A percentile compares a stretch with the other conserved stretches of the same genome.
Conservation (phyloP, 108 stramenopile genomes). For the Conticribra weissflogii region DNA sequence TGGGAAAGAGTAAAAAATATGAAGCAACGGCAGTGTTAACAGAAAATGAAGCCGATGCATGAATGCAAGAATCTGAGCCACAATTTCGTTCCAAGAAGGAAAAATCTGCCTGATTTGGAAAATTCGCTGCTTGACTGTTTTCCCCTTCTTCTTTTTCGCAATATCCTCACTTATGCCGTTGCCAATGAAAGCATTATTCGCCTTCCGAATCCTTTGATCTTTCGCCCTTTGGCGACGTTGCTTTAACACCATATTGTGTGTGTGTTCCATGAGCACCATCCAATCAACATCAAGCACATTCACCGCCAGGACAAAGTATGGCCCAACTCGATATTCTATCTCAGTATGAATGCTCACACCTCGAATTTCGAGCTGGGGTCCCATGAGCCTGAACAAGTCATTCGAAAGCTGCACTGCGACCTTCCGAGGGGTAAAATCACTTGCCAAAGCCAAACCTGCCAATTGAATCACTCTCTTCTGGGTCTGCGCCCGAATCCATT, state of each 20-base stretch:
- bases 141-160: conserved; percentile 16
- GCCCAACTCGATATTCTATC: conserved; percentile 81
- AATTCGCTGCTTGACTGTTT: conserved; percentile 9
- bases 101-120: conserved; percentile 18
- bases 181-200: conserved; percentile 18
- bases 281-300: conserved; percentile 74
- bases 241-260: conserved; percentile 44
- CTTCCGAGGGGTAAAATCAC: conserved; percentile 66
- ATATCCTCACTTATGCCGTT: neutral
- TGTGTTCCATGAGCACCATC: conserved; percentile 59
- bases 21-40: conserved; percentile 63
- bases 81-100: conserved; percentile 59
- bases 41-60: conserved; percentile 67
- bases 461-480: conserved; percentile 72
- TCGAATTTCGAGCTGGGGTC: conserved; percentile 61
- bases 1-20: conserved; percentile 52
- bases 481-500: conserved; percentile 66
- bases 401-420: conserved; percentile 83
- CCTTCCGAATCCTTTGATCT: conserved; percentile 19
- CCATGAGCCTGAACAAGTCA: conserved; percentile 73
- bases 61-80: conserved; percentile 54
- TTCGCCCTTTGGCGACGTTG: conserved; percentile 31
- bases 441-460: conserved; percentile 71
- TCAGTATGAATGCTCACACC: conserved; percentile 81
- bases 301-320: conserved; percentile 81